phyloP scores from a whole-genome alignment of 2,329 filamentous ascomycete species.

The Samsoniella hepiali region DNA sequence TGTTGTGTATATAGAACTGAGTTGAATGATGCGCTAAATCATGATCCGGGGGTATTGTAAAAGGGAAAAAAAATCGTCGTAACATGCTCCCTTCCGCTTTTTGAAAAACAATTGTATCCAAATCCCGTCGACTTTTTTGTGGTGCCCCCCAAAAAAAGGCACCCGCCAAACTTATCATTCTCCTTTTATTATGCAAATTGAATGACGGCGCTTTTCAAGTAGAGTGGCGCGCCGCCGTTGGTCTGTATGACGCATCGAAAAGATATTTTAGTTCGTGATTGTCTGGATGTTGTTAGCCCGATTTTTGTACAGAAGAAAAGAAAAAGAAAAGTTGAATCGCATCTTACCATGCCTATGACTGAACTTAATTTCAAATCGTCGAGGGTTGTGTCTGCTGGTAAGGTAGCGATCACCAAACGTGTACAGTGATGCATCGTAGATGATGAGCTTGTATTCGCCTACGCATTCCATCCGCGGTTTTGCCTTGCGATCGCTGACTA shows the following conservation, averaged over 20 bases:
- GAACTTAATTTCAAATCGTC: conserved; percentile 7
- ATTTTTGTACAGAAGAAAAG: no score
- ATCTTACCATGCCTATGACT: not conserved
- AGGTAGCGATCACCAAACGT: conserved; percentile 14
- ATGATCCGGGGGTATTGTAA: not conserved
- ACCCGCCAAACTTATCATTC: not conserved
- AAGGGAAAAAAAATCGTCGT: not conserved
- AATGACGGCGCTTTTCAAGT: not conserved
- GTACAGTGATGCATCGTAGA: conserved; percentile 1
- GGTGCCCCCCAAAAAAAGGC: not conserved
- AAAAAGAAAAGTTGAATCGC: not conserved
- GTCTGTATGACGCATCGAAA: conserved; percentile 4
- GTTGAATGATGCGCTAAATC: not conserved
- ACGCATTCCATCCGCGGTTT: conserved; percentile 6
- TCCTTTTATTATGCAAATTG: not conserved
- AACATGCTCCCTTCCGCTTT: not conserved
- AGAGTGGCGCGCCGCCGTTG: not conserved
- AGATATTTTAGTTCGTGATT: conserved; percentile 2
- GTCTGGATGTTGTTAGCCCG: conserved; percentile 1
- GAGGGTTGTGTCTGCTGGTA: not conserved
- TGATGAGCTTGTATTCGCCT: conserved; percentile 4
- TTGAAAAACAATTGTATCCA: not conserved
- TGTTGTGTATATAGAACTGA: not conserved
- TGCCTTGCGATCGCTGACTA: conserved; percentile 7
- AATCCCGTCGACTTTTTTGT: not conserved